These are phyloP conservation scores for Staphylotrichum longicolle DNA, from an alignment of 495 filamentous ascomycete genomes.

Conservation along the genomic window DNA sequence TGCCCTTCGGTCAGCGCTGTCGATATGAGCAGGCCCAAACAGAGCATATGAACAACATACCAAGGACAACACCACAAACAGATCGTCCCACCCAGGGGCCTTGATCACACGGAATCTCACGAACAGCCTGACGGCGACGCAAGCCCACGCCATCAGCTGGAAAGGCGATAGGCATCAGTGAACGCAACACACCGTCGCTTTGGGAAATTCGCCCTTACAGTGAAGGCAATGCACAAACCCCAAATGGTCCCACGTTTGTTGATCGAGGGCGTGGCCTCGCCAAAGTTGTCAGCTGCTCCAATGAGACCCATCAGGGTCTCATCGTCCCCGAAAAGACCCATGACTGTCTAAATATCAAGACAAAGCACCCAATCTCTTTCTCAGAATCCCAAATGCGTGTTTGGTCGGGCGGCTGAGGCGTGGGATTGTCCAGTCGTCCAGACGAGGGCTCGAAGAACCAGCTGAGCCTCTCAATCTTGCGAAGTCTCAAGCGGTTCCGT, in stretches of 20 bases:
- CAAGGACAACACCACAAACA: conserved; percentile 34
- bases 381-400: neutral
- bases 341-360: neutral
- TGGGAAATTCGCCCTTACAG: conserved; percentile 23
- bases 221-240: conserved; percentile 29
- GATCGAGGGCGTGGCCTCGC: conserved; percentile 27
- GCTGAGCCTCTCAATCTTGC: no score
- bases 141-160: conserved; percentile 29
- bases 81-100: conserved; percentile 36
- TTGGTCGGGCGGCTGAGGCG: no score
- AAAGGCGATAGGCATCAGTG: no score
- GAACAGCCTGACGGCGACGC: conserved; percentile 32
- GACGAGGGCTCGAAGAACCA: no score
- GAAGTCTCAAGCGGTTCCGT: no score
- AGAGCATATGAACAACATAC: conserved; percentile 17
- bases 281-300: conserved; percentile 25
- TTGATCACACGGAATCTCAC: conserved; percentile 28
- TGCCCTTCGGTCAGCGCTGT: neutral
- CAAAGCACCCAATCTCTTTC: no score
- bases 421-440: no score
- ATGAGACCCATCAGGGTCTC: conserved; percentile 18
- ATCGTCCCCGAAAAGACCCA: neutral
- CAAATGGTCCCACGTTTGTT: conserved; percentile 30
- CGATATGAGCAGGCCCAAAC: neutral
- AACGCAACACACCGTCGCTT: neutral